phyloP scores from a whole-genome alignment of 371 early-diverging fungal genomes.

The Phascolomyces articulosus region DNA sequence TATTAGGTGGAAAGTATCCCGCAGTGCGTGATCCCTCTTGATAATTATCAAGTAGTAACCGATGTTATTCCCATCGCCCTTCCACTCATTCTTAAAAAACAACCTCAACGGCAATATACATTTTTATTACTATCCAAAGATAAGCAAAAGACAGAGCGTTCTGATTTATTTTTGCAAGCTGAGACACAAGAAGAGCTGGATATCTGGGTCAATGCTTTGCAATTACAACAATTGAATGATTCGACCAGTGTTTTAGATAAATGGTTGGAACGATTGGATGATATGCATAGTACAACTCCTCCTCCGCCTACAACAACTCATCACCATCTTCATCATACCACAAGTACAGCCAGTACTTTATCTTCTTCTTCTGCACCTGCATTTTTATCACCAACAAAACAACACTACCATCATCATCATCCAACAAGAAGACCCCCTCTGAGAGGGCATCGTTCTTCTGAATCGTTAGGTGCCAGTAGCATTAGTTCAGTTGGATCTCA shows the following conservation, averaged over 20 bases:
- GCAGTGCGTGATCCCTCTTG: conserved; percentile 31
- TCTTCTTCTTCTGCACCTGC: conserved; percentile 3
- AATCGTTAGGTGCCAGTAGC: conserved; percentile 16
- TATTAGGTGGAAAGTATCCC: conserved; percentile 32
- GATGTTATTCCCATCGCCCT: conserved; percentile 17
- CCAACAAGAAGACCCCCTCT: conserved; percentile 6
- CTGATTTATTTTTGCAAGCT: conserved; percentile 42
- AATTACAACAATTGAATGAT: conserved; percentile 21
- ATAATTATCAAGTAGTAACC: conserved; percentile 31
- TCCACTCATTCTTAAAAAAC: conserved; percentile 15
- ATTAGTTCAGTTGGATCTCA: conserved; percentile 9
- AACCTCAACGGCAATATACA: conserved; percentile 20
- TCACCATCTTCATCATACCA: conserved; percentile 3
- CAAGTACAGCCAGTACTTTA: not conserved
- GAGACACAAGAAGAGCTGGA: conserved; percentile 23
- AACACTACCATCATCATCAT: not conserved
- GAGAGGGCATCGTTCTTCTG: conserved; percentile 17
- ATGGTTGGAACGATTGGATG: conserved; percentile 43
- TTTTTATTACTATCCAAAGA: conserved; percentile 39
- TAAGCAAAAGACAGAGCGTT: conserved; percentile 26
- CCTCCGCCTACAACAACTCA: not conserved
- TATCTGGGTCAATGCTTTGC: conserved; percentile 30
- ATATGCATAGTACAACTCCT: conserved; percentile 21
- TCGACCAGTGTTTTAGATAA: conserved; percentile 44
- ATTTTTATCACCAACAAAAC: conserved; percentile 5